Percentiles rank a stretch among this genome's conserved stretches.
Evolutionary conservation across 2,329 filamentous ascomycete species (phyloP).

Genomic region (Macrophomina pseudophaseolina): DNA sequence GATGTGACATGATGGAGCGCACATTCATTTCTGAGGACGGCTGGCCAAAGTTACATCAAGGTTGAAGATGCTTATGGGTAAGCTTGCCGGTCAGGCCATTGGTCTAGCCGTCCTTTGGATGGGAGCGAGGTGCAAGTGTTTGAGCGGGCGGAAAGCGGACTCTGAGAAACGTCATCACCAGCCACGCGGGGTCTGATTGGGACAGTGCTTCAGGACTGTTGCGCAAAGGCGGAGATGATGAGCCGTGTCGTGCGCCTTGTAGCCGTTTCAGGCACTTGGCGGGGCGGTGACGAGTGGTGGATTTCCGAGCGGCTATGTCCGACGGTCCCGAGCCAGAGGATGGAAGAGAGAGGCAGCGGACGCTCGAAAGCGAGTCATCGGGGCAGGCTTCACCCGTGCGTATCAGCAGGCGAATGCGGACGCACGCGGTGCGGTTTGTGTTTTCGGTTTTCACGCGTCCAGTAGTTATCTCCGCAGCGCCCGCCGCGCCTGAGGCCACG

Average conservation of each 20-base stretch:
- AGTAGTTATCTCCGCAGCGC: not conserved
- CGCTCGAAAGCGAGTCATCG: not conserved
- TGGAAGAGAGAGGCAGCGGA: not conserved
- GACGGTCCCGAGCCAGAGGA: not conserved
- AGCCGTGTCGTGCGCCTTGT: constrained; percentile 1
- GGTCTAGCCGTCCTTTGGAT: not conserved
- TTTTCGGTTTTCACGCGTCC: not conserved
- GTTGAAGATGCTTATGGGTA: constrained; percentile 9
- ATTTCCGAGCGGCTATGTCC: not conserved
- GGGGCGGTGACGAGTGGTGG: not conserved
- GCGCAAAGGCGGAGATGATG: constrained; percentile 11
- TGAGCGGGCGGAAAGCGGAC: not conserved
- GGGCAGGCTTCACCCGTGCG: not conserved
- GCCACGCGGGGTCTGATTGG: constrained; percentile 12
- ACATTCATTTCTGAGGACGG: not conserved
- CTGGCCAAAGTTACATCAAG: constrained; percentile 10
- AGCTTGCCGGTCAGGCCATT: constrained; percentile 10
- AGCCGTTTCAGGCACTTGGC: not conserved
- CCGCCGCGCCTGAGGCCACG: not conserved
- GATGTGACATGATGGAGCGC: not conserved
- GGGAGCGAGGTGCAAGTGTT: not conserved
- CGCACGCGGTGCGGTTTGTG: not conserved
- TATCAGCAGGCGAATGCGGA: not conserved
- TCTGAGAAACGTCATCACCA: constrained; percentile 14
- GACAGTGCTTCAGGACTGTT: constrained; percentile 7